Evolutionary conservation across 2,329 filamentous ascomycete genomes (phyloP).

Genomic region (Colletotrichum lini): DNA sequence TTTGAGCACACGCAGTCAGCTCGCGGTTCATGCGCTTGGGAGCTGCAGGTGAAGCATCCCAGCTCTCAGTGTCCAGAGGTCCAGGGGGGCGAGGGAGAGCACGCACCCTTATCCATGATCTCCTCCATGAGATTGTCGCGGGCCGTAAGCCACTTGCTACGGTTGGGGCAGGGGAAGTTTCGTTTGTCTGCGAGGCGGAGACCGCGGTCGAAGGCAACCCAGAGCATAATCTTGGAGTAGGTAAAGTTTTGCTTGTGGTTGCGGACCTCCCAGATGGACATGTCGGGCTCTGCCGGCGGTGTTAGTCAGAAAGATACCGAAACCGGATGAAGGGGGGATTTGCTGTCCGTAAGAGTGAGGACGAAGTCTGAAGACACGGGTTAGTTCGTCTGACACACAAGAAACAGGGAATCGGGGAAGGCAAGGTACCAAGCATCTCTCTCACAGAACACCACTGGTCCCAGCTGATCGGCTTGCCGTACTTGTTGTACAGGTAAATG

Average conservation of each 20-base stretch:
- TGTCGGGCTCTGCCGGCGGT: conserved; percentile 71
- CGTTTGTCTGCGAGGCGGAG: conserved; percentile 82
- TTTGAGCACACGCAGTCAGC: conserved; percentile 14
- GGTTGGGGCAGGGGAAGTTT: conserved; percentile 81
- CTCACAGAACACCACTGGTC: conserved; percentile 82
- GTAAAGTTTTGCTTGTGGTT: conserved; percentile 83
- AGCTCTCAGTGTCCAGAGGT: neutral
- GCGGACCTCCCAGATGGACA: conserved; percentile 88
- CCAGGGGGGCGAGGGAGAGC: too few species aligned
- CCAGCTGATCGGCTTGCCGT: conserved; percentile 82
- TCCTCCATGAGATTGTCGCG: conserved; percentile 81
- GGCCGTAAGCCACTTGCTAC: conserved; percentile 74
- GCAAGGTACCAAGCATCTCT: conserved; percentile 69
- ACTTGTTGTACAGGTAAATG: conserved; percentile 85
- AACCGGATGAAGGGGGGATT: conserved; percentile 37
- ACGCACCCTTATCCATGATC: conserved; percentile 78
- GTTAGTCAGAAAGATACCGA: conserved; percentile 32
- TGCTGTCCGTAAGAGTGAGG: conserved; percentile 74
- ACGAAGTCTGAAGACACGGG: conserved; percentile 70
- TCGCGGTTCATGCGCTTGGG: neutral
- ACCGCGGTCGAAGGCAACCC: conserved; percentile 84
- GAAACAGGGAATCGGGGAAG: too few species aligned
- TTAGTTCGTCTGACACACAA: neutral
- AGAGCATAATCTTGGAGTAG: conserved; percentile 88
- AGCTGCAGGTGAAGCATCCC: neutral